These are phyloP conservation scores for Albatrellus sp. DNA, from an alignment of 1,284 basidiomycete species.

Conservation along the genomic window DNA sequence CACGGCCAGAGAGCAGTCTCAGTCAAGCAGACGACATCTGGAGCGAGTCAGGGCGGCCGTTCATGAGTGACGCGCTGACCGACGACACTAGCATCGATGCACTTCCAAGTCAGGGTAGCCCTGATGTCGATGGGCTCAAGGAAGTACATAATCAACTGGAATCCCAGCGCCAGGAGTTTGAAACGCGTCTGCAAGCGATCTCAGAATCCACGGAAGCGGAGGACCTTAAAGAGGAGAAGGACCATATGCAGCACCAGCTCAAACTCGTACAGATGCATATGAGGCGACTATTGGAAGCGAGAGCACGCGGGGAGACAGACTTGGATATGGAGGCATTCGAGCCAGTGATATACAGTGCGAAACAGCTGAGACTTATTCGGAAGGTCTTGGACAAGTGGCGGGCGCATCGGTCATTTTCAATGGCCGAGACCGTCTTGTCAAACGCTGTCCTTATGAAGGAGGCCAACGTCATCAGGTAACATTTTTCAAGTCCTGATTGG, in stretches of 20 bases:
- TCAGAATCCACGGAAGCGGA: conserved; percentile 64
- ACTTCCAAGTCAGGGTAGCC: conserved; percentile 51
- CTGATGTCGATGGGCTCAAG: conserved; percentile 52
- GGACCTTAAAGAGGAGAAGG: conserved; percentile 79
- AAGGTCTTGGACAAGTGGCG: conserved; percentile 81
- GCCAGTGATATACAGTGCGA: conserved; percentile 70
- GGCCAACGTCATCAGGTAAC: conserved; percentile 86
- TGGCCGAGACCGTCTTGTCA: conserved; percentile 84
- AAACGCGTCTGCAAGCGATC: conserved; percentile 65
- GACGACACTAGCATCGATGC: conserved; percentile 79
- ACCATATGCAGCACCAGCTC: conserved; percentile 83
- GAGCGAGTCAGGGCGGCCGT: conserved; percentile 69
- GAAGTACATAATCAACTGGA: conserved; percentile 62
- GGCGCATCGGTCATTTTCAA: conserved; percentile 71
- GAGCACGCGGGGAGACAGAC: conserved; percentile 66
- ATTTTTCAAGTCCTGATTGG: conserved; percentile 3
- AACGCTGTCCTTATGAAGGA: conserved; percentile 87
- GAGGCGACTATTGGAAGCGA: conserved; percentile 68
- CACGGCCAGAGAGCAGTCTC: conserved; percentile 73
- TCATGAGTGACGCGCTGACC: conserved; percentile 63
- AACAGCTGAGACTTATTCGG: conserved; percentile 67
- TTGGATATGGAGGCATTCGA: conserved; percentile 52
- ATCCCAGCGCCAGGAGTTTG: conserved; percentile 30
- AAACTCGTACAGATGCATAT: conserved; percentile 73
- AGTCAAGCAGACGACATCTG: conserved; percentile 77